Conservation (phyloP, 129 eudicot genomes). For the Helianthus annuus region DNA sequence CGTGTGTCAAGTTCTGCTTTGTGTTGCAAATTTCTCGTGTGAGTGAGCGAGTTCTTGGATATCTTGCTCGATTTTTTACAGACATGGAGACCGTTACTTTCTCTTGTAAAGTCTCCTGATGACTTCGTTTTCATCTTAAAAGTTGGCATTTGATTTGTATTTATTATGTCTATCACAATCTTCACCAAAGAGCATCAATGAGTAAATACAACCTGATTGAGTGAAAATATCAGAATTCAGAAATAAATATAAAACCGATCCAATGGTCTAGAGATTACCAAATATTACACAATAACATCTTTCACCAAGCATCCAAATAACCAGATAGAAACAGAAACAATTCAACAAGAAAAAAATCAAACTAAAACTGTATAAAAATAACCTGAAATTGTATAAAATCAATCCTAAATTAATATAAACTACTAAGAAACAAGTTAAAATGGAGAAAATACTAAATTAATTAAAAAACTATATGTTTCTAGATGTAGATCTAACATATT, state of each 20-base stretch:
- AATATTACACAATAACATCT: background rate
- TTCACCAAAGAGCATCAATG: conserved; percentile 8
- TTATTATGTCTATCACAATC: conserved; percentile 11
- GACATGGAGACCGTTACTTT: conserved; percentile 57
- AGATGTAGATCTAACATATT: conserved; percentile 31
- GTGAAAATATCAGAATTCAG: background rate
- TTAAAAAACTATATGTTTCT: background rate
- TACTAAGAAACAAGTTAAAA: background rate
- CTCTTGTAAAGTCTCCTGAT: conserved; percentile 15
- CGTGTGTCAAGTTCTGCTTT: conserved; percentile 35
- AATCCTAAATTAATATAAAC: background rate
- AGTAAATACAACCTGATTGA: conserved; percentile 10
- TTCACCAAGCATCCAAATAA: background rate
- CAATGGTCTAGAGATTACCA: conserved; percentile 19
- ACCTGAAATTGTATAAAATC: background rate
- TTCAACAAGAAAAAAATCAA: background rate
- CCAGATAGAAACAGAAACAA: background rate
- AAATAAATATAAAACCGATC: background rate
- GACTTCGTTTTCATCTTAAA: conserved; percentile 32
- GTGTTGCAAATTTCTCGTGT: conserved; percentile 38
- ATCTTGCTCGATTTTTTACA: conserved; percentile 73
- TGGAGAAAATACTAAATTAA: background rate
- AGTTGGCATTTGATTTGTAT: conserved; percentile 37
- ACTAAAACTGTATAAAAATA: background rate
- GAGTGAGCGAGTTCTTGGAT: conserved; percentile 57